These are phyloP conservation scores for Actinomortierella wolfii DNA, from an alignment of 371 early-diverging fungal genomes.

Conservation along the genomic window DNA sequence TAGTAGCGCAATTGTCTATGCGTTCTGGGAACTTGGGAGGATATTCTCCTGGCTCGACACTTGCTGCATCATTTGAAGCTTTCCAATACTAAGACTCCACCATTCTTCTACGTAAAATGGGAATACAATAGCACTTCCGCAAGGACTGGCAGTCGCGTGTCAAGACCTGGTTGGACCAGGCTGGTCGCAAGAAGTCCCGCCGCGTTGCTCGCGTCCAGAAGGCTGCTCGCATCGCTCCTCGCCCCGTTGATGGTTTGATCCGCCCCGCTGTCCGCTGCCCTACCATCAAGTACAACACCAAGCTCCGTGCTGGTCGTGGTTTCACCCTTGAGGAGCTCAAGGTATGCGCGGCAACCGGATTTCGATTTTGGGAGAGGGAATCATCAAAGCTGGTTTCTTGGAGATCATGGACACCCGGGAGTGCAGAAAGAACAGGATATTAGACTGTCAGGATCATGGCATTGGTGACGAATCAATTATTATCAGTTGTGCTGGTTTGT, in stretches of 20 bases:
- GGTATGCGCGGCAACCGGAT: conserved; percentile 54
- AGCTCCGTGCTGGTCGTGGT: conserved; percentile 98
- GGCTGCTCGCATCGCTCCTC: conserved; percentile 96
- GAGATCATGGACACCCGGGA: not conserved
- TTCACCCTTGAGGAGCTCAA: conserved; percentile 99
- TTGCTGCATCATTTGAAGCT: not conserved
- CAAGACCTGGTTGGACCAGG: conserved; percentile 99
- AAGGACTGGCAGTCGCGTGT: conserved; percentile 99
- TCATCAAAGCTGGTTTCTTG: too few relatives aligned
- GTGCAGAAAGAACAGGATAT: too few relatives aligned
- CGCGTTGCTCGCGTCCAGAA: conserved; percentile 90
- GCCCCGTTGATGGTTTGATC: conserved; percentile 96
- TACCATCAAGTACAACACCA: conserved; percentile 99
- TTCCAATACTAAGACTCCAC: not conserved
- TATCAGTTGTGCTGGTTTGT: too few relatives aligned
- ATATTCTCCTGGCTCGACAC: too few relatives aligned
- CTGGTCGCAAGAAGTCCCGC: conserved; percentile 94
- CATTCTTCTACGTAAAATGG: not conserved
- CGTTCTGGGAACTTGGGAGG: too few relatives aligned
- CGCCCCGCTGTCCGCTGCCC: conserved; percentile 99
- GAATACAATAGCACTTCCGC: conserved; percentile 84
- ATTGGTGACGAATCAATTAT: too few relatives aligned
- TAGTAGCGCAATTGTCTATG: too few relatives aligned
- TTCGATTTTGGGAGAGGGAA: not conserved
- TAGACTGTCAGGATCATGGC: too few relatives aligned